Base-by-base conservation (phyloP, 2,329 filamentous ascomycete genomes). In the Cytospora schulzeri region DNA sequence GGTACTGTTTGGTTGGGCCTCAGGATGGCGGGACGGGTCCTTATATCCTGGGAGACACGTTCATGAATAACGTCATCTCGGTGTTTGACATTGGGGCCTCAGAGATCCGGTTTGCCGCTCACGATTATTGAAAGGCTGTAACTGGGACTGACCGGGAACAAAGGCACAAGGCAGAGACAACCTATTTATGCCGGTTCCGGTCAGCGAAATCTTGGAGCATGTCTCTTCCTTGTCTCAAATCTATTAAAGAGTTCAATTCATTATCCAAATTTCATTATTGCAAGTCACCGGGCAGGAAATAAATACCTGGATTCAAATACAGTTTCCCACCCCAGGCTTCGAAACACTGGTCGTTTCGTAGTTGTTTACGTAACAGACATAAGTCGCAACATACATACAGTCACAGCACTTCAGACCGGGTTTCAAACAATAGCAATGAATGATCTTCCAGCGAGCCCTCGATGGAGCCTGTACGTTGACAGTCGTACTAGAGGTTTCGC, bases 51-150 rank as follows among this genome's bases (percentile, higher is more conserved):
- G 64, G 64, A 6, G 57, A 61, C 11, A 64, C 64, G 3, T 66
- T 66, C 22, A 31, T 66, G 64, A 66, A 66, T 24, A 66, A 64
- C 15, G 61, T 64, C 52, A 31, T 66, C 14, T 41, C 61, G 4
- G 53, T 66, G 3, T 66, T 66, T 19, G 64, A 66, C n/a, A 31
- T 64, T 24, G 64, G 64, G 2, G 61, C 64, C 4, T 60, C 38
- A 19, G 57, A 66, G 55, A 64, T 64, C 8, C 57, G 57, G 2
- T 66, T 66, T 24, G 57, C 53, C 15, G 51, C 50, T 2, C 24
- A 63, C 31, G 28, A 45, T 5, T 65, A 63, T 24, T 63, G 35
- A 33, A 63, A 19, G 1, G 17, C 8, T 0, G n/a, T 24, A 19
- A 9, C 7, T 12, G 4, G 3, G 7, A 48, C n/a, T 14, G 38